Base-by-base conservation (phyloP, 768 basidiomycete genomes). In the Xerocomellus amylosporus region DNA sequence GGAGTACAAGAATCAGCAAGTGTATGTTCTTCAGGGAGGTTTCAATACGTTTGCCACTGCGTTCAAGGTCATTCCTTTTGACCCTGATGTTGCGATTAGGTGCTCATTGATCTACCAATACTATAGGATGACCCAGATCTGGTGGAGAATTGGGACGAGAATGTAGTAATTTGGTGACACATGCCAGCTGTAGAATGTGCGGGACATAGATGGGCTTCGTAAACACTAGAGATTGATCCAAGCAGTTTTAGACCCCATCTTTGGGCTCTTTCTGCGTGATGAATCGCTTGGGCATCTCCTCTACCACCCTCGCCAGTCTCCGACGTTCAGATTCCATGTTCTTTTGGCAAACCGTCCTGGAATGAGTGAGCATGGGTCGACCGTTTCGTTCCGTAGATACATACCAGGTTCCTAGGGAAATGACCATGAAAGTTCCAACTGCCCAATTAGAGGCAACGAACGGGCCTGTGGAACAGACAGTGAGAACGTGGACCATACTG, bases 371-470 rank as follows among this genome's bases (percentile, higher is more conserved):
- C 30, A 48, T 5, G 46, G 4, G n/a, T 49, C 49, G 20, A 48
- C 46, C 48, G 28, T 47, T 41, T 31, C 26, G 31, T 52, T 56
- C 34, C 31, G 53, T 30, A 30, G 36, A 34, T 40, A 76, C 83
- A 55, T 58, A 90, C 89, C 86, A 91, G 22, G 86, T 83, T 43
- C 83, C 83, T 3, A 84, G 50, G 4, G 89, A 86, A 38, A 91
- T 76, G 20, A 85, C 57, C 58, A 82, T 72, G 63, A 89, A 93
- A 2, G 89, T 85, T 7, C 82, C 87, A 19, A 90, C 77, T 14
- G 86, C 88, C 90, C 90, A 93, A 65, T 90, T 83, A 3, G 81
- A 85, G 36, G 88, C 89, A 37, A 82, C 76, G 53, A 87, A 76
- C 1, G 83, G 77, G 31, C 76, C 90, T 58, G 48, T 38, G 5